Conservation (phyloP, 257 asterid species). For the Scutellaria barbata region DNA sequence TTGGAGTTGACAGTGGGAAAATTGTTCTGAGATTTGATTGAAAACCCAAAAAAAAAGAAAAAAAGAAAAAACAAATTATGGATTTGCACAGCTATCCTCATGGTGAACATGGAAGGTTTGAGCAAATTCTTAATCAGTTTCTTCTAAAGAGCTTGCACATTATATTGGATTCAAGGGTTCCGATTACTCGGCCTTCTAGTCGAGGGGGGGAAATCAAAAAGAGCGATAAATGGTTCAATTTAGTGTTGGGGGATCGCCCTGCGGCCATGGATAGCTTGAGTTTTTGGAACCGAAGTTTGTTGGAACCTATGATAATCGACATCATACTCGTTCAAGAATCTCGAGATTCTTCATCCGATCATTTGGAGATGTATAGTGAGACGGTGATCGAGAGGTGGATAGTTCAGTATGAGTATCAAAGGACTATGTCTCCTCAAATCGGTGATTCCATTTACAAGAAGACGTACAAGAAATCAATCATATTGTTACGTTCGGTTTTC, state of each 20-base stretch:
- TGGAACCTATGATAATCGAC: slow-evolving; percentile 94
- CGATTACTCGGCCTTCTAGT: slow-evolving; percentile 61
- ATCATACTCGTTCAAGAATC: slow-evolving; percentile 77
- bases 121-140: slow-evolving; percentile 90
- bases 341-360: slow-evolving; percentile 43
- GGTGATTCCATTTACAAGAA: slow-evolving; percentile 76
- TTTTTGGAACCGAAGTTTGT: slow-evolving; percentile 84
- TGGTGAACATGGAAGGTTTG: slow-evolving; percentile 83
- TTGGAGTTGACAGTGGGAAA: slow-evolving; percentile 30
- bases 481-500: slow-evolving; percentile 71
- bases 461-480: slow-evolving; percentile 79
- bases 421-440: slow-evolving; percentile 60
- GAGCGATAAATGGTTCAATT: slow-evolving; percentile 90
- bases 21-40: slow-evolving; percentile 35
- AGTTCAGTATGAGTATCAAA: slow-evolving; percentile 73
- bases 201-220: slow-evolving; percentile 67
- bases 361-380: slow-evolving; percentile 53
- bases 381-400: slow-evolving; percentile 92
- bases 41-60: not conserved
- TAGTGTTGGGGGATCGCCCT: slow-evolving; percentile 88
- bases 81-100: slow-evolving; percentile 71
- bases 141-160: slow-evolving; percentile 84
- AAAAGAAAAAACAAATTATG: slow-evolving; percentile 45
- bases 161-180: slow-evolving; percentile 90
- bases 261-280: slow-evolving; percentile 84